Conservation (phyloP, 2,329 filamentous ascomycete genomes). For the Aspergillus aculeatus region DNA sequence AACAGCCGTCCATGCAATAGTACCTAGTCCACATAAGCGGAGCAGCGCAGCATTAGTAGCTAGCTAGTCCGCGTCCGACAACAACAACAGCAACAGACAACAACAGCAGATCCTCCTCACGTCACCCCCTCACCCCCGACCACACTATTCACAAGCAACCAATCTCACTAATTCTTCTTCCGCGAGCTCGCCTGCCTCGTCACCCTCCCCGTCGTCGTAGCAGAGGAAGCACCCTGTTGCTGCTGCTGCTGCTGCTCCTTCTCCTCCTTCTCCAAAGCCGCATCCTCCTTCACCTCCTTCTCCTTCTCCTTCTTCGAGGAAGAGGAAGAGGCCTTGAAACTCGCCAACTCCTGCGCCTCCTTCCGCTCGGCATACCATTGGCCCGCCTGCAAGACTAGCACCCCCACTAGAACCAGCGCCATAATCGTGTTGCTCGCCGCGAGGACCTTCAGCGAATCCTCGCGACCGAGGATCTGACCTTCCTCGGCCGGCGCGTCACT, state of each 20-base stretch:
- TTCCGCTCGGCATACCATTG: conserved; percentile 99
- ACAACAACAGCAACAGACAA: too few species aligned
- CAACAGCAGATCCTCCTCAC: neutral
- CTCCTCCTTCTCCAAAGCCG: conserved; percentile 8
- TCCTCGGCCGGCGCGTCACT: conserved; percentile 46
- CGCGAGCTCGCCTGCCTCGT: conserved; percentile 20
- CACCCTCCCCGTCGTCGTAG: conserved; percentile 20
- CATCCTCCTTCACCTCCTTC: conserved; percentile 49
- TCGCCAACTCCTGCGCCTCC: conserved; percentile 75
- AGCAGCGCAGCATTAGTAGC: too few species aligned
- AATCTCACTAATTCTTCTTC: conserved; percentile 25
- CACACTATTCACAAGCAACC: too few species aligned
- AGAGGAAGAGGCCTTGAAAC: conserved; percentile 41
- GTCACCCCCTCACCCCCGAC: neutral
- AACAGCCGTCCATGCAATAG: too few species aligned
- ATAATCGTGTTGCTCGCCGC: conserved; percentile 95
- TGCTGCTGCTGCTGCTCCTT: conserved; percentile 3
- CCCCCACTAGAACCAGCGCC: conserved; percentile 85
- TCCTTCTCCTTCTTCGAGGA: conserved; percentile 48
- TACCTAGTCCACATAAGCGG: too few species aligned
- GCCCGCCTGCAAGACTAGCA: conserved; percentile 88
- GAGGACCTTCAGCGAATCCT: conserved; percentile 88
- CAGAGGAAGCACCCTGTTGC: conserved; percentile 37
- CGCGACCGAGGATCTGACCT: conserved; percentile 71
- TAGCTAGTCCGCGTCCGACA: too few species aligned